Percentiles rank a stretch among this genome's conserved stretches.
These are phyloP conservation scores for Eucalyptus regnans DNA, from an alignment of 345 rosid species.

Conservation along the genomic window DNA sequence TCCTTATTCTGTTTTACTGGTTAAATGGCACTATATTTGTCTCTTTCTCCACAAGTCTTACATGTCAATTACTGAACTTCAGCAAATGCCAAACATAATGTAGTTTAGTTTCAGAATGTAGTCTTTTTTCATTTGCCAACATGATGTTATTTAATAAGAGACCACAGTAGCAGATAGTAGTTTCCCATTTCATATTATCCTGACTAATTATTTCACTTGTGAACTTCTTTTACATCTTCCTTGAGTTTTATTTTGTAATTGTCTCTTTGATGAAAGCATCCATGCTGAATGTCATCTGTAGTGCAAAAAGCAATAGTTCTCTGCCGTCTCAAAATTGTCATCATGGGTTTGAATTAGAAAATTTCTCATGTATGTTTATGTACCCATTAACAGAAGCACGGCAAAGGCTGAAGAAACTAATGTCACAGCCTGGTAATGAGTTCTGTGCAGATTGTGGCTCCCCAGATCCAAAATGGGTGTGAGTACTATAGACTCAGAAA, in stretches of 20 bases:
- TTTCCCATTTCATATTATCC: background rate
- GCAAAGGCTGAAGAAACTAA: constrained; percentile 41
- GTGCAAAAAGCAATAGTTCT: background rate
- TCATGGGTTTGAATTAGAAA: background rate
- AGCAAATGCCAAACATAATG: background rate
- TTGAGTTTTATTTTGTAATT: background rate
- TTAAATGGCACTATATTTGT: background rate
- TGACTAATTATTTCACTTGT: background rate
- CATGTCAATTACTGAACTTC: background rate
- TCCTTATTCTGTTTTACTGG: background rate
- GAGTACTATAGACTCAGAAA: constrained; percentile 11
- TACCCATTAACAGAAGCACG: constrained; percentile 28
- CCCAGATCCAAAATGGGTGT: constrained; percentile 98
- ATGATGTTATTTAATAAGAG: background rate
- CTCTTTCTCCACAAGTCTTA: background rate
- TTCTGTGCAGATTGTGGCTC: constrained; percentile 93
- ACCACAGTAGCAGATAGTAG: background rate
- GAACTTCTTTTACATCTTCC: background rate
- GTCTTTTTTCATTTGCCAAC: background rate
- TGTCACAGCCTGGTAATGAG: constrained; percentile 41
- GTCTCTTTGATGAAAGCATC: background rate
- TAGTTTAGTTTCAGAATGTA: background rate
- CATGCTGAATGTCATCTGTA: background rate
- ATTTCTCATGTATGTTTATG: background rate
- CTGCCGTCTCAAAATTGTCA: background rate